Conservation (phyloP, 2,329 filamentous ascomycete species). For the Fonsecaea pugnacius region DNA sequence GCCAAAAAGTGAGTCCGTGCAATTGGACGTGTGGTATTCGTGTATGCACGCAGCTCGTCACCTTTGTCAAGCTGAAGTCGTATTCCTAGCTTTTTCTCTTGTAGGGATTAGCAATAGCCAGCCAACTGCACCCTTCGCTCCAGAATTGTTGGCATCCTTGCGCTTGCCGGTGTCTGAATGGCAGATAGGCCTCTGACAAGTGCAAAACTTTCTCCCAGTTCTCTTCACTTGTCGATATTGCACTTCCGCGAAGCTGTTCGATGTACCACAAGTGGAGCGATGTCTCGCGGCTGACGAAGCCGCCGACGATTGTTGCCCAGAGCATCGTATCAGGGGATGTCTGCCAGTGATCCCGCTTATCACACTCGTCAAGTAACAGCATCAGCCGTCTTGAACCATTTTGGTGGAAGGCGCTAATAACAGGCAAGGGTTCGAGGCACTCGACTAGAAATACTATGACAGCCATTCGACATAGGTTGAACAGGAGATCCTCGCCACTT, state of each 20-base stretch:
- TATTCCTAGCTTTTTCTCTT: not conserved
- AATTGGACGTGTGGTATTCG: not conserved
- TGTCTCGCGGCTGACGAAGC: constrained; percentile 41
- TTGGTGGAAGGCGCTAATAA: constrained; percentile 15
- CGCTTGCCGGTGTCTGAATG: constrained; percentile 20
- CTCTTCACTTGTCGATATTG: not conserved
- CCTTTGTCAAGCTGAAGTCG: not conserved
- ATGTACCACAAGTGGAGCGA: constrained; percentile 17
- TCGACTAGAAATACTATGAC: constrained; percentile 24
- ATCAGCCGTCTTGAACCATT: constrained; percentile 16
- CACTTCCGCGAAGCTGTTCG: constrained; percentile 17
- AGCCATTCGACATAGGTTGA: constrained; percentile 17
- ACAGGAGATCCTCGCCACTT: constrained; percentile 16
- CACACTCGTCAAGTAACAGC: constrained; percentile 37
- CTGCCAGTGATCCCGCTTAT: constrained; percentile 38
- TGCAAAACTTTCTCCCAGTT: constrained; percentile 13
- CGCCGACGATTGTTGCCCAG: constrained; percentile 45
- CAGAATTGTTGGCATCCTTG: constrained; percentile 16
- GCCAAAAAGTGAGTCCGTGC: not conserved
- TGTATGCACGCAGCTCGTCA: not conserved
- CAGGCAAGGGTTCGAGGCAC: constrained; percentile 22
- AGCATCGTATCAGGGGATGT: constrained; percentile 38
- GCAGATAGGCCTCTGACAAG: constrained; percentile 12
- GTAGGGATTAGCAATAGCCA: constrained; percentile 2
- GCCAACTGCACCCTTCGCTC: constrained; percentile 16